A percentile compares a stretch with the other conserved stretches of the same genome.
Evolutionary conservation across 2,329 filamentous ascomycete species (phyloP).

Genomic region (Thielaviopsis ethacetica): DNA sequence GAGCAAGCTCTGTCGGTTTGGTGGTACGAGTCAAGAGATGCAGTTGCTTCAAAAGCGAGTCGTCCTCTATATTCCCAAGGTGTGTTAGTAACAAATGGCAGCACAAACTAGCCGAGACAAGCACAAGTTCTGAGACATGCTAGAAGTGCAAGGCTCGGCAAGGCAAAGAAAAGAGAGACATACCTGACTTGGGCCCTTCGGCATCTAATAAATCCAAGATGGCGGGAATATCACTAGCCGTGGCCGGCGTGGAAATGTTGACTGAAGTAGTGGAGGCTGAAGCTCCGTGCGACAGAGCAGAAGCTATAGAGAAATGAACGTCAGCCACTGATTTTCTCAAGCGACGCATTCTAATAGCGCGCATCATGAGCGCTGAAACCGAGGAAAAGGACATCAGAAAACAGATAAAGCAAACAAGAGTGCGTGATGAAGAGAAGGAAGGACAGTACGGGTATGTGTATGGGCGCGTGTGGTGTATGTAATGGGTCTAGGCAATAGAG

Average conservation of each 20-base stretch:
- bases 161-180: not conserved
- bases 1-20: not conserved
- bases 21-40: slow-evolving; percentile 10
- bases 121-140: not conserved
- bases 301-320: slow-evolving; percentile 9
- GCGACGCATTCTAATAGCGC: slow-evolving; percentile 7
- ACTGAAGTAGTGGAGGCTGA: not conserved
- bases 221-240: slow-evolving; percentile 7
- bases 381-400: slow-evolving; percentile 2
- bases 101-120: not conserved
- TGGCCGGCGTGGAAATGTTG: not conserved
- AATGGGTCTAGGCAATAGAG: not conserved
- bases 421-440: not conserved
- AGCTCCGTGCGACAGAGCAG: slow-evolving; percentile 3
- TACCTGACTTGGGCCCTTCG: slow-evolving; percentile 7
- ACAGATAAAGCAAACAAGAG: not conserved
- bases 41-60: slow-evolving; percentile 8
- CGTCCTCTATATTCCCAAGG: not conserved
- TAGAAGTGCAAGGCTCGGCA: not conserved
- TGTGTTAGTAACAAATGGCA: not conserved
- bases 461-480: not conserved
- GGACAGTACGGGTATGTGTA: not conserved
- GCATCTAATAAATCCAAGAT: slow-evolving; percentile 5
- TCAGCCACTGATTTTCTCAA: slow-evolving; percentile 6
- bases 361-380: slow-evolving; percentile 2